These are phyloP conservation scores for Brassica juncea DNA, from an alignment of 345 rosid species.

Conservation along the genomic window DNA sequence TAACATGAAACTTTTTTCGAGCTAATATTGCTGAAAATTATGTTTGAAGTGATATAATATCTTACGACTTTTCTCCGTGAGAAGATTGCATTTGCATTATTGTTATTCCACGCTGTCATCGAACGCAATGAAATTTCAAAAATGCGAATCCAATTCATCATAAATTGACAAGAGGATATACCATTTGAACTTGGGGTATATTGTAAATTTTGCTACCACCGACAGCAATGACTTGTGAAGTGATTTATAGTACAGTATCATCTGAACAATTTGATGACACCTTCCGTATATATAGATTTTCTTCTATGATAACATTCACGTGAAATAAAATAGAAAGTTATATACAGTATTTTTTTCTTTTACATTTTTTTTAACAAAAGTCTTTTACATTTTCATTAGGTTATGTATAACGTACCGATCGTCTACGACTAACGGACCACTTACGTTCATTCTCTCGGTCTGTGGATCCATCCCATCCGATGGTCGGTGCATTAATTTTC, in stretches of 20 bases:
- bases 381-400: too few species aligned
- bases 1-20: neutral
- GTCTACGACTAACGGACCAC: too few species aligned
- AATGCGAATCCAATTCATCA: slow-evolving; percentile 21
- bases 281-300: neutral
- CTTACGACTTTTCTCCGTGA: neutral
- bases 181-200: neutral
- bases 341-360: too few species aligned
- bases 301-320: neutral
- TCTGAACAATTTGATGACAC: neutral
- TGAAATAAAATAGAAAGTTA: neutral
- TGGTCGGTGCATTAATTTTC: too few species aligned
- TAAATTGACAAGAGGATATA: slow-evolving; percentile 6
- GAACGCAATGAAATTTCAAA: neutral
- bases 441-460: too few species aligned
- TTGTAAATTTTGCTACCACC: neutral
- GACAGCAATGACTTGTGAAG: neutral
- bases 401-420: too few species aligned
- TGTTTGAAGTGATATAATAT: neutral
- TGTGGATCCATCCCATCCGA: too few species aligned
- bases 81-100: slow-evolving; percentile 1
- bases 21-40: neutral
- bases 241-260: neutral
- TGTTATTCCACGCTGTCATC: slow-evolving; percentile 23
- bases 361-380: too few species aligned